Conservation (phyloP, 805 yeast species). For the Kuraishia molischiana region DNA sequence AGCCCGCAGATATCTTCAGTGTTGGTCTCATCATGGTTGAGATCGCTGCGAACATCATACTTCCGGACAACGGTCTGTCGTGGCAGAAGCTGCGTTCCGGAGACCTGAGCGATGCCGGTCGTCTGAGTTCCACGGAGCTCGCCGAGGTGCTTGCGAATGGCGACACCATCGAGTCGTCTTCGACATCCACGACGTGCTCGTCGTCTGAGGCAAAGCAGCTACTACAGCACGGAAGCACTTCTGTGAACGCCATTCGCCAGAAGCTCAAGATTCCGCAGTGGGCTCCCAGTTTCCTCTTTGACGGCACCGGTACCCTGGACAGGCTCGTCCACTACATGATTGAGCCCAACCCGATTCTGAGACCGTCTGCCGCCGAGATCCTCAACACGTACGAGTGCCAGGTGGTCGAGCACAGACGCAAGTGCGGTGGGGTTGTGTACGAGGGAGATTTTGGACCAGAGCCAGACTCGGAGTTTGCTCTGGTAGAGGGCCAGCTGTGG, state of each 20-base stretch:
- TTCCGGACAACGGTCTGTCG: conserved; percentile 93
- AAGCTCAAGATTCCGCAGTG: conserved; percentile 49
- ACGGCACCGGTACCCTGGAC: conserved; percentile 67
- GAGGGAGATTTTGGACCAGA: conserved; percentile 94
- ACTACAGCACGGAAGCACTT: conserved; percentile 5
- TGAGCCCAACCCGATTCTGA: conserved; percentile 64
- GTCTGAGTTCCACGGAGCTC: conserved; percentile 64
- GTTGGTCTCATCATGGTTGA: conserved; percentile 89
- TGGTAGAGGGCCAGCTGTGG: not conserved
- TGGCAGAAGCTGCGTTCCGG: conserved; percentile 97
- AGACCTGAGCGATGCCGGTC: conserved; percentile 91
- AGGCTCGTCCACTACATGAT: conserved; percentile 81
- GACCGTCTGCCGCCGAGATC: conserved; percentile 78
- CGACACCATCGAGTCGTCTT: not conserved
- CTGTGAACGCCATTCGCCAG: conserved; percentile 5
- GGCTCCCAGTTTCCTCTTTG: conserved; percentile 81
- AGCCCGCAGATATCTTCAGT: conserved; percentile 93
- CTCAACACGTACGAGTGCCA: conserved; percentile 63
- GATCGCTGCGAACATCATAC: conserved; percentile 87
- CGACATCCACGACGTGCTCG: conserved; percentile 6
- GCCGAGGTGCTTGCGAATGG: conserved; percentile 13
- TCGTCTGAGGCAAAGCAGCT: conserved; percentile 2
- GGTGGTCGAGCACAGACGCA: conserved; percentile 69
- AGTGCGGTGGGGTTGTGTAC: conserved; percentile 88
- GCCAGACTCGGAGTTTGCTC: conserved; percentile 26